Conservation (phyloP, 2,329 filamentous ascomycete species). For the Juglanconis sp. region DNA sequence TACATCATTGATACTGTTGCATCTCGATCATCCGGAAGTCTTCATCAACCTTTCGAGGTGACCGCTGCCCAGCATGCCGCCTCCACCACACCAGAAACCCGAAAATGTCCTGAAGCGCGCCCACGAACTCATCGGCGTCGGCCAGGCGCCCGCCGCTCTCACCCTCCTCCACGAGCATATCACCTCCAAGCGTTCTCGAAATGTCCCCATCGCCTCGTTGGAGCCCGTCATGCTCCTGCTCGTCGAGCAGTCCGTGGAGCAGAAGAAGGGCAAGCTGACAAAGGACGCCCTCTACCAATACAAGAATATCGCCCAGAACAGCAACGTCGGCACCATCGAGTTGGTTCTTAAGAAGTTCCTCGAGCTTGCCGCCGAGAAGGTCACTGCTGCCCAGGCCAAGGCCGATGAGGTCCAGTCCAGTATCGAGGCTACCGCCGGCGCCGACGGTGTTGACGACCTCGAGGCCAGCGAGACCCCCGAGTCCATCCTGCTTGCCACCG, state of each 20-base stretch:
- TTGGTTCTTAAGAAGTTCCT: constrained; percentile 97
- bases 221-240: constrained; percentile 98
- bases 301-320: constrained; percentile 99
- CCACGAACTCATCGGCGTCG: constrained; percentile 97
- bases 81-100: constrained; percentile 93
- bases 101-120: constrained; percentile 99
- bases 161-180: constrained; percentile 98
- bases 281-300: constrained; percentile 99
- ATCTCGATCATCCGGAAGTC: not conserved
- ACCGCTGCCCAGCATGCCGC: constrained; percentile 56
- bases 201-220: constrained; percentile 91
- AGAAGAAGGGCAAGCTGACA: constrained; percentile 96
- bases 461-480: constrained; percentile 97
- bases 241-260: constrained; percentile 93
- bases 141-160: constrained; percentile 87
- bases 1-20: not conserved
- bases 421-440: constrained; percentile 70
- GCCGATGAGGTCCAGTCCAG: constrained; percentile 91
- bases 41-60: constrained; percentile 4
- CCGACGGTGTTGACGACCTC: constrained; percentile 83
- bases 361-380: constrained; percentile 92
- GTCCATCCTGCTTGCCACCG: constrained; percentile 94
- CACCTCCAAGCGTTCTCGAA: constrained; percentile 95
- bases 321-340: constrained; percentile 97
- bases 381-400: constrained; percentile 91